Evolutionary conservation across 148 eudicot species (phyloP).

Genomic region (Salicornia ramosissima): DNA sequence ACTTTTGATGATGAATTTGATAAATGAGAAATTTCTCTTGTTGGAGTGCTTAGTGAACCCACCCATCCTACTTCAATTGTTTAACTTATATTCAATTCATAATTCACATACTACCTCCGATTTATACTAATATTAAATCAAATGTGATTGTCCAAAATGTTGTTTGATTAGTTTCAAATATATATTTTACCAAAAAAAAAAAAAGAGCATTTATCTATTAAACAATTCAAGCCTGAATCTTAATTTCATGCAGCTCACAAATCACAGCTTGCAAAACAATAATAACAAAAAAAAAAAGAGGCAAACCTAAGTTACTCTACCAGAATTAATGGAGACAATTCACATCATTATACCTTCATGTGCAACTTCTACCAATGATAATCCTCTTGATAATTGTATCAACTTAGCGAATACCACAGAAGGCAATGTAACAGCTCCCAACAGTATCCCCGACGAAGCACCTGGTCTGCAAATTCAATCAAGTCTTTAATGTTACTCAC

Average conservation of each 20-base stretch:
- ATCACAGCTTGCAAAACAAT: not conserved
- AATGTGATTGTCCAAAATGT: too few relatives aligned
- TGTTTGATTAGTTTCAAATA: too few relatives aligned
- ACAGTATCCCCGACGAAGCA: conserved; percentile 73
- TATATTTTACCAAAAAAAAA: too few relatives aligned
- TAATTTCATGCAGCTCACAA: not conserved
- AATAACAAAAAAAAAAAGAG: not conserved
- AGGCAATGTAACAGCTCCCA: conserved; percentile 80
- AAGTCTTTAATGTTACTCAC: not conserved
- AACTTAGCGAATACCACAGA: conserved; percentile 64
- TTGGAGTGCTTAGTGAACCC: too few relatives aligned
- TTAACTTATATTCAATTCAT: too few relatives aligned
- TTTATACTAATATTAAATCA: too few relatives aligned
- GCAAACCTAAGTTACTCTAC: not conserved
- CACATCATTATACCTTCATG: conserved; percentile 37
- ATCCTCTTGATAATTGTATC: conserved; percentile 60
- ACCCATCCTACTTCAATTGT: too few relatives aligned
- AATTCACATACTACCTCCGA: too few relatives aligned
- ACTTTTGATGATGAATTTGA: too few relatives aligned
- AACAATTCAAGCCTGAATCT: not conserved
- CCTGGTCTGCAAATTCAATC: conserved; percentile 49
- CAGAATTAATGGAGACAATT: not conserved
- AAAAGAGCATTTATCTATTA: too few relatives aligned
- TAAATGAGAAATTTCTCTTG: too few relatives aligned
- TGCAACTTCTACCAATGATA: conserved; percentile 39